A percentile compares a stretch with the other conserved stretches of the same genome.
Conservation (phyloP, 2,329 filamentous ascomycete genomes). For the Zelopaecilomyces penicillatus region DNA sequence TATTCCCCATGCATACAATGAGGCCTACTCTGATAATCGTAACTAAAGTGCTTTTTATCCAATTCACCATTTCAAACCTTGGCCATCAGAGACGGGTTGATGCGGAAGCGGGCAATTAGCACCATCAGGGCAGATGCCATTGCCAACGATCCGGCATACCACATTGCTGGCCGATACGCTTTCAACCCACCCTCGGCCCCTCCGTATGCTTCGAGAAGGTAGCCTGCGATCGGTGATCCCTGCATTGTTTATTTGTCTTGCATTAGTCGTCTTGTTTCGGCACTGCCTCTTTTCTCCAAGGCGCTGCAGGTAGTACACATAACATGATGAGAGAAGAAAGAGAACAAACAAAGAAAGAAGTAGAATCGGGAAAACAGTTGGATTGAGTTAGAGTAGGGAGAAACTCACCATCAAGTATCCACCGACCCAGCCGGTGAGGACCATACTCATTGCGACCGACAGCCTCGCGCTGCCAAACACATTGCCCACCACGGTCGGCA, state of each 20-base stretch:
- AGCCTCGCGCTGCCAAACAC: constrained; percentile 49
- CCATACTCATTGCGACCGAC: constrained; percentile 52
- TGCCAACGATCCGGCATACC: constrained; percentile 49
- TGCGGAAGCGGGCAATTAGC: constrained; percentile 33
- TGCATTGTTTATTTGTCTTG: constrained; percentile 10
- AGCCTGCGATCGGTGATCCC: constrained; percentile 53
- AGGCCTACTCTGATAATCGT: too few species aligned
- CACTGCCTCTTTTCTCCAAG: too few species aligned
- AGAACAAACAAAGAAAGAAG: neutral
- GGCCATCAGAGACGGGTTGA: constrained; percentile 28
- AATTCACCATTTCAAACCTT: constrained; percentile 9
- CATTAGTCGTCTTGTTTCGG: too few species aligned
- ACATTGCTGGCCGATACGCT: constrained; percentile 53
- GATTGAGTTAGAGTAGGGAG: neutral
- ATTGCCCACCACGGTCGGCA: constrained; percentile 54
- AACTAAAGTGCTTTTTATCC: neutral
- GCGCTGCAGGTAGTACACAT: too few species aligned
- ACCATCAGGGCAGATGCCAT: constrained; percentile 36
- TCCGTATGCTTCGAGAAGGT: constrained; percentile 47
- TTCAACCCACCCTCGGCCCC: constrained; percentile 39
- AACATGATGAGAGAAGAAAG: neutral
- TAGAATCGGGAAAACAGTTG: neutral
- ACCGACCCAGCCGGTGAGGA: constrained; percentile 50
- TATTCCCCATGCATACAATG: too few species aligned
- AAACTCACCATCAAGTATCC: constrained; percentile 50